Conservation (phyloP, 257 asterid species). For the Perilla frutescens region DNA sequence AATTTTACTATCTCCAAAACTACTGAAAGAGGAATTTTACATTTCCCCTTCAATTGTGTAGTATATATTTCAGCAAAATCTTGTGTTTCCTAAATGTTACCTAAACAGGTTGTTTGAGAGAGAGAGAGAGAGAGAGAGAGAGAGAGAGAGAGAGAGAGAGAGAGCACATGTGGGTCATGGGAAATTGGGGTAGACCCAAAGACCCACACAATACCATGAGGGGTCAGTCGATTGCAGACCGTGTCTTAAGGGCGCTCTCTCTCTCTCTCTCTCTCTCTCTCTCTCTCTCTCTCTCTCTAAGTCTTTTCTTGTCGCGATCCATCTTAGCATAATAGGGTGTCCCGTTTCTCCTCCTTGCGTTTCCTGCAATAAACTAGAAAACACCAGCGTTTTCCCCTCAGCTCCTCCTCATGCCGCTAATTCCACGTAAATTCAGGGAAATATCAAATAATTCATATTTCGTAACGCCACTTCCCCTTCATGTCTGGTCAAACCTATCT, state of each 20-base stretch:
- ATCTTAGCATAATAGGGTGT: slow-evolving; percentile 11
- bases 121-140: too few species aligned
- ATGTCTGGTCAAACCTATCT: slow-evolving; percentile 39
- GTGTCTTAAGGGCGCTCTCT: slow-evolving; percentile 26
- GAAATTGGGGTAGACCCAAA: too few species aligned
- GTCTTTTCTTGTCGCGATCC: neutral
- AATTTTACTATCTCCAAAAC: too few species aligned
- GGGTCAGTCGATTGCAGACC: too few species aligned
- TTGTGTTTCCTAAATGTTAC: too few species aligned
- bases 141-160: too few species aligned
- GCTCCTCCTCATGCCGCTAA: neutral
- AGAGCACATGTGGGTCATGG: too few species aligned
- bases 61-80: too few species aligned
- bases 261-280: slow-evolving; percentile 4
- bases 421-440: slow-evolving; percentile 42
- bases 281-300: slow-evolving; percentile 1
- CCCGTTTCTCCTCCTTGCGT: slow-evolving; percentile 4
- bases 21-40: too few species aligned
- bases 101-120: too few species aligned
- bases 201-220: too few species aligned
- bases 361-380: slow-evolving; percentile 36
- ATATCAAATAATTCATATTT: neutral
- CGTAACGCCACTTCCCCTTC: slow-evolving; percentile 17
- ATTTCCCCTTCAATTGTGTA: too few species aligned
- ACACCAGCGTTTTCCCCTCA: slow-evolving; percentile 35